phyloP scores from a whole-genome alignment of 371 early-diverging fungal species.

The Syncephalis fuscata region DNA sequence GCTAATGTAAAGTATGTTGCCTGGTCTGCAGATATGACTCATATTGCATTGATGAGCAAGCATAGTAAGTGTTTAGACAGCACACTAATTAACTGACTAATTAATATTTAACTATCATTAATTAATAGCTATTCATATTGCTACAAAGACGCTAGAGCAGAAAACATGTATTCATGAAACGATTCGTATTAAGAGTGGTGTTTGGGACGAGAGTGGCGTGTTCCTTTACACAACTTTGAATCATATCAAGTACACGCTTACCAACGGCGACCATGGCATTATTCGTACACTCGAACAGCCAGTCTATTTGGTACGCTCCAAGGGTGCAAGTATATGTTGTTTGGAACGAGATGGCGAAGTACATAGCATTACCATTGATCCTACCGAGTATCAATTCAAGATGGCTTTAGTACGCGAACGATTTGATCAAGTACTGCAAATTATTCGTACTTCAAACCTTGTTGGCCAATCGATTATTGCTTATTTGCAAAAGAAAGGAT shows the following conservation, averaged over 20 bases:
- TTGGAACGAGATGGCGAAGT: constrained; percentile 80
- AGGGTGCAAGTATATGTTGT: constrained; percentile 67
- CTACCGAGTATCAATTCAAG: constrained; percentile 97
- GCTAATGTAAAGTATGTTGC: constrained; percentile 74
- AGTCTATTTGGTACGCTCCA: constrained; percentile 72
- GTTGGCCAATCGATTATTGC: constrained; percentile 97
- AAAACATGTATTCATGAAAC: constrained; percentile 84
- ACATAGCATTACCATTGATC: constrained; percentile 75
- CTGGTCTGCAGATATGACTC: constrained; percentile 75
- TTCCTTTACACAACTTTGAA: constrained; percentile 95
- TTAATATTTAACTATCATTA: neutral
- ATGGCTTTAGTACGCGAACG: constrained; percentile 76
- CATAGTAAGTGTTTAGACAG: constrained; percentile 37
- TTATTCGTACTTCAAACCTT: constrained; percentile 87
- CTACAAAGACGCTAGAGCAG: constrained; percentile 71
- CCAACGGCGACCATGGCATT: constrained; percentile 78
- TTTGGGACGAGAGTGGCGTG: constrained; percentile 84
- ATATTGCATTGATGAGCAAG: constrained; percentile 83
- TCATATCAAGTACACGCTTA: constrained; percentile 96
- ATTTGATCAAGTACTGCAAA: constrained; percentile 81
- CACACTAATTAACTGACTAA: constrained; percentile 1
- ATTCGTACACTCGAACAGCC: constrained; percentile 92
- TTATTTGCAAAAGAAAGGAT: constrained; percentile 95
- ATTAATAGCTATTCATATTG: constrained; percentile 58
- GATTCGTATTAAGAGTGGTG: constrained; percentile 91